Evolutionary conservation across 805 yeast genomes (phyloP).

Genomic region (Sugiyamaella floridensis): DNA sequence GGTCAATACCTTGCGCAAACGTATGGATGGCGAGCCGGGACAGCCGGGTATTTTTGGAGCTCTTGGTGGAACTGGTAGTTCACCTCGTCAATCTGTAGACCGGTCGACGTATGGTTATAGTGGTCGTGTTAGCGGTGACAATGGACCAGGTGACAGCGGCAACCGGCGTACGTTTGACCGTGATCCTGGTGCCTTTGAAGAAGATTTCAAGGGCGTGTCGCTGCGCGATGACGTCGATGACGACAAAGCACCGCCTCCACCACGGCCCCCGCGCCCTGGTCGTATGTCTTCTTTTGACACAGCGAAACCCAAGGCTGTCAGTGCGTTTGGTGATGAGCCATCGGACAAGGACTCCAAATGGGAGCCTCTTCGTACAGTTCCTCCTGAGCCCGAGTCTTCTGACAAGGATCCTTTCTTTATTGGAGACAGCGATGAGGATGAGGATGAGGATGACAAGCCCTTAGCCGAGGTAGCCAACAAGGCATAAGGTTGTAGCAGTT

Average conservation of each 20-base stretch:
- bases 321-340: conserved; percentile 19
- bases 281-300: background rate
- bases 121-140: background rate
- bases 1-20: conserved; percentile 63
- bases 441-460: conserved; percentile 15
- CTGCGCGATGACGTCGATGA: conserved; percentile 34
- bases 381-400: conserved; percentile 35
- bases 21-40: conserved; percentile 34
- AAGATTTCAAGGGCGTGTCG: conserved; percentile 45
- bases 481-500: background rate
- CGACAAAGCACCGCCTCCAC: conserved; percentile 20
- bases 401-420: conserved; percentile 45
- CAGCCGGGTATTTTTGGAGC: conserved; percentile 20
- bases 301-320: conserved; percentile 15
- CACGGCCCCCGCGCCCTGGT: conserved; percentile 30
- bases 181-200: conserved; percentile 47
- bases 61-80: conserved; percentile 14
- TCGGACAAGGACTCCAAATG: conserved; percentile 26
- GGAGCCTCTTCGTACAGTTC: conserved; percentile 37
- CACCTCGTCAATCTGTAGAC: conserved; percentile 9
- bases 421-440: conserved; percentile 45
- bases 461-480: background rate
- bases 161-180: conserved; percentile 35
- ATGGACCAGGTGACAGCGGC: conserved; percentile 2
- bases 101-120: conserved; percentile 2